A percentile compares a stretch with the other conserved stretches of the same genome.
These are phyloP conservation scores for Berberis vulgaris DNA, from an alignment of 164 flowering plant genomes.

Conservation along the genomic window DNA sequence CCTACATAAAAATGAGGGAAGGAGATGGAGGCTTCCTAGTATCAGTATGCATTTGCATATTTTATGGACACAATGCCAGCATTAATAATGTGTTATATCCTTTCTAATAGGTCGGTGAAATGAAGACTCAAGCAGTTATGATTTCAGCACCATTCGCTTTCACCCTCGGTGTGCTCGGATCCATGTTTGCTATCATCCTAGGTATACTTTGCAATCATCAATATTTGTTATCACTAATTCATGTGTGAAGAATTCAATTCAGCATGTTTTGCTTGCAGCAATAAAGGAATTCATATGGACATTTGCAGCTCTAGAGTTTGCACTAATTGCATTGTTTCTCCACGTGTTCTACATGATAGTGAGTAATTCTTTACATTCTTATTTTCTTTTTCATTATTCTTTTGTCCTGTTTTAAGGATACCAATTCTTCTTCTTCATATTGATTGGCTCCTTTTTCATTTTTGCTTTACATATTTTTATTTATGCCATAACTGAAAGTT, in stretches of 20 bases:
- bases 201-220: conserved; percentile 30
- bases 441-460: background rate
- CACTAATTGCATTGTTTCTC: conserved; percentile 46
- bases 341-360: conserved; percentile 59
- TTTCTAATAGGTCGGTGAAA: conserved; percentile 39
- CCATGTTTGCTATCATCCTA: conserved; percentile 55
- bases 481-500: background rate
- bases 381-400: background rate
- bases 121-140: conserved; percentile 57
- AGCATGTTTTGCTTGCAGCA: conserved; percentile 40
- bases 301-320: conserved; percentile 86
- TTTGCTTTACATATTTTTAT: too few species aligned
- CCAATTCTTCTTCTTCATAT: background rate
- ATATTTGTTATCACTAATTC: background rate
- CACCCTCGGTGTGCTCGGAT: conserved; percentile 61
- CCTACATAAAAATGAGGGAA: too few species aligned
- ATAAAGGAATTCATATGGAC: conserved; percentile 81
- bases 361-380: conserved; percentile 13
- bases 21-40: too few species aligned
- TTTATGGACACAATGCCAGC: too few species aligned
- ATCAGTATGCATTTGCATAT: too few species aligned
- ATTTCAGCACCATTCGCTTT: conserved; percentile 81
- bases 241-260: background rate
- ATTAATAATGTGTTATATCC: background rate
- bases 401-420: background rate